Conservation (phyloP, 441 rosid species). For the Populus hybrid region DNA sequence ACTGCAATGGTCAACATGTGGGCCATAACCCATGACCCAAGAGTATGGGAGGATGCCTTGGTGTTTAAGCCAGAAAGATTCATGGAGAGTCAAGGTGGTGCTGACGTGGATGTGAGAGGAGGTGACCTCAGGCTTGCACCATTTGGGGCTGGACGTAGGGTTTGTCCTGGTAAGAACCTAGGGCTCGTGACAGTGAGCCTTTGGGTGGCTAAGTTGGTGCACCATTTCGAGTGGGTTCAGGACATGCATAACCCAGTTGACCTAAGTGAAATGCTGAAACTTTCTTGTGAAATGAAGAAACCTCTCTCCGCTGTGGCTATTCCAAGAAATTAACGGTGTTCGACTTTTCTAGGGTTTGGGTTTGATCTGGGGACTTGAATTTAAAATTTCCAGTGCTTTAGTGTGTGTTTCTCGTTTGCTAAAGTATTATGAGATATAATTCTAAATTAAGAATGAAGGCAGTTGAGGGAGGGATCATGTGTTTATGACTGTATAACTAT, state of each 20-base stretch:
- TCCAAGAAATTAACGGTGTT: slow-evolving; percentile 13
- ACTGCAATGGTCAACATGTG: slow-evolving; percentile 52
- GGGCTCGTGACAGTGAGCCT: slow-evolving; percentile 56
- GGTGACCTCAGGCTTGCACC: slow-evolving; percentile 67
- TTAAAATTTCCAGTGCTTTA: no score
- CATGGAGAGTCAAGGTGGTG: slow-evolving; percentile 21
- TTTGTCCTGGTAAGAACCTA: slow-evolving; percentile 71
- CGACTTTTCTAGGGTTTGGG: neutral
- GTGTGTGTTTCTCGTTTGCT: neutral
- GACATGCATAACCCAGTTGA: slow-evolving; percentile 37
- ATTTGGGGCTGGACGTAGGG: slow-evolving; percentile 76
- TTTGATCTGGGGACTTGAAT: neutral
- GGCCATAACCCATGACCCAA: slow-evolving; percentile 50
- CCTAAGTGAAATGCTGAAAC: slow-evolving; percentile 56
- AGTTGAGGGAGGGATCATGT: neutral
- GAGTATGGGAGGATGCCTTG: slow-evolving; percentile 32
- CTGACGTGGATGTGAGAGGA: slow-evolving; percentile 59
- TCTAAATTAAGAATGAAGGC: neutral
- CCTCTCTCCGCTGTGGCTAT: slow-evolving; percentile 51
- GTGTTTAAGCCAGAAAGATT: slow-evolving; percentile 41
- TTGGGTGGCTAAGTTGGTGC: slow-evolving; percentile 66
- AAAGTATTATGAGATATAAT: neutral
- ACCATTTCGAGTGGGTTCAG: slow-evolving; percentile 51
- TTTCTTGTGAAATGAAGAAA: slow-evolving; percentile 72
- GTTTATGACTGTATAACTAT: neutral